phyloP scores from a whole-genome alignment of 257 asterid genomes.

The Galeopsis tetrahit region DNA sequence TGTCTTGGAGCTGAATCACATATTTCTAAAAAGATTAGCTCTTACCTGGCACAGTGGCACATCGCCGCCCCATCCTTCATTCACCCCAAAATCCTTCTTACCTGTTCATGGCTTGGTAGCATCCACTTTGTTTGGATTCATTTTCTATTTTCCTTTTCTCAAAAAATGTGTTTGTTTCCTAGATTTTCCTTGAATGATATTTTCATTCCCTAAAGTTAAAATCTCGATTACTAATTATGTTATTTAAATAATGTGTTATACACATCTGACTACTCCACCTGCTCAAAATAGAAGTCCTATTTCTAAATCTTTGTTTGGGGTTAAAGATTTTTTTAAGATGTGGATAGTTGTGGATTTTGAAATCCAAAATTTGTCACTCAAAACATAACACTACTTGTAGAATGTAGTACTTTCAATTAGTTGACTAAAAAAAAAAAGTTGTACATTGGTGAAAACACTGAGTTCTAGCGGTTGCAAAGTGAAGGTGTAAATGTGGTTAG shows the following conservation, averaged over 20 bases:
- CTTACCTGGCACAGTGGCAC: neutral
- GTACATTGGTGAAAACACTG: neutral
- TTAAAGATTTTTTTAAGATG: too few species aligned
- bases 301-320: neutral
- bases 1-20: conserved; percentile 10
- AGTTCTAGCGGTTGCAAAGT: neutral
- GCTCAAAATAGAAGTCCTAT: neutral
- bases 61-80: neutral
- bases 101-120: neutral
- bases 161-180: neutral
- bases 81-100: neutral
- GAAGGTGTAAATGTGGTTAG: neutral
- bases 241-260: neutral
- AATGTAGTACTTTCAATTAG: neutral
- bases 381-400: neutral
- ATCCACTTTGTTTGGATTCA: neutral
- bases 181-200: neutral
- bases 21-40: neutral
- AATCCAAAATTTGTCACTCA: too few species aligned
- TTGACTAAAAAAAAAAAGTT: neutral
- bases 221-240: neutral
- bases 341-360: too few species aligned
- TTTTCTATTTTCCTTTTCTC: neutral
- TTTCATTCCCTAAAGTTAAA: neutral
- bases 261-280: neutral